Evolutionary conservation across 2,329 filamentous ascomycete genomes (phyloP).

Genomic region (Capronia coronata): DNA sequence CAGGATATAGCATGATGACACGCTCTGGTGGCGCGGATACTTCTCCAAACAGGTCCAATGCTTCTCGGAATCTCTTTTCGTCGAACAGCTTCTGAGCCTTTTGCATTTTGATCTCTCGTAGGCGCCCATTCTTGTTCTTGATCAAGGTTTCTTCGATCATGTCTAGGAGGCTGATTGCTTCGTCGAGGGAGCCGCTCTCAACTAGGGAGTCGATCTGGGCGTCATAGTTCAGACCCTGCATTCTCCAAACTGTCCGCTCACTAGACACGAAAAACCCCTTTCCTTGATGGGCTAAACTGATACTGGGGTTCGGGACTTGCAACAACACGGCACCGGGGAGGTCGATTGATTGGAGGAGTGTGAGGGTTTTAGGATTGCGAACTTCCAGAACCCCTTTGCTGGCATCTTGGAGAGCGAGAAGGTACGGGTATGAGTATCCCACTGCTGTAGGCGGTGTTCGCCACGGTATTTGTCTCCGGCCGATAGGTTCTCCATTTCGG

Average conservation of each 20-base stretch:
- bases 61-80: slow-evolving; percentile 72
- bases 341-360: slow-evolving; percentile 76
- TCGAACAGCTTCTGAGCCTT: slow-evolving; percentile 84
- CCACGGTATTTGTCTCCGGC: slow-evolving; percentile 90
- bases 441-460: slow-evolving; percentile 77
- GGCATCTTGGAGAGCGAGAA: slow-evolving; percentile 76
- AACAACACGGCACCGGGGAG: slow-evolving; percentile 76
- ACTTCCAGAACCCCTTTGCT: slow-evolving; percentile 82
- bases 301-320: slow-evolving; percentile 86
- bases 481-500: slow-evolving; percentile 69
- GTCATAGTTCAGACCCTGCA: slow-evolving; percentile 89
- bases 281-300: slow-evolving; percentile 88
- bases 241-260: slow-evolving; percentile 88
- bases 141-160: slow-evolving; percentile 92
- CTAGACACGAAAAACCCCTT: slow-evolving; percentile 94
- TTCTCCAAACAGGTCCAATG: slow-evolving; percentile 84
- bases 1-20: slow-evolving; percentile 79
- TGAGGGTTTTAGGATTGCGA: slow-evolving; percentile 84
- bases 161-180: slow-evolving; percentile 79
- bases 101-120: slow-evolving; percentile 81
- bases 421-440: slow-evolving; percentile 94
- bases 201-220: slow-evolving; percentile 79
- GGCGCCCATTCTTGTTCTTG: slow-evolving; percentile 69
- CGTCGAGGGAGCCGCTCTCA: slow-evolving; percentile 67
- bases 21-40: slow-evolving; percentile 83